A percentile compares a stretch with the other conserved stretches of the same genome.
These are phyloP conservation scores for Pelargonium australe DNA, from an alignment of 441 rosid species.

Conservation along the genomic window DNA sequence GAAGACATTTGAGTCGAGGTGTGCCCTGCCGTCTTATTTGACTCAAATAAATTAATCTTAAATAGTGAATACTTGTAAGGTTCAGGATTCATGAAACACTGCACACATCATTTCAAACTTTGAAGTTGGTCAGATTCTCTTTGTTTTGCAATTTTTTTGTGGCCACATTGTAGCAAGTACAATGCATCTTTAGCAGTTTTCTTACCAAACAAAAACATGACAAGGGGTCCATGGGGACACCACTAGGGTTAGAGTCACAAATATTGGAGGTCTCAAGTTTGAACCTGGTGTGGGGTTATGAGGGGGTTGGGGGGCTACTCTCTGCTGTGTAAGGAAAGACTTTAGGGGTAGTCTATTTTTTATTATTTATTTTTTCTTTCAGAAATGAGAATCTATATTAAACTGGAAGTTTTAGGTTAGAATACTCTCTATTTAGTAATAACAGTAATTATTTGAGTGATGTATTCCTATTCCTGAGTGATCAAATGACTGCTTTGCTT, in stretches of 20 bases:
- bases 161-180: conserved; percentile 13
- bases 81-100: conserved; percentile 4
- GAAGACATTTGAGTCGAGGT: conserved; percentile 5
- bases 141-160: conserved; percentile 11
- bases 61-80: conserved; percentile 1
- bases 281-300: not conserved
- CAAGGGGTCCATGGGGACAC: not conserved
- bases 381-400: conserved; percentile 1
- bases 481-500: conserved; percentile 6
- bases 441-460: not conserved
- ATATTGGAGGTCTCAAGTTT: conserved; percentile 7
- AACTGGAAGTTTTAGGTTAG: not conserved
- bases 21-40: conserved; percentile 1
- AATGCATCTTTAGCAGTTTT: conserved; percentile 15
- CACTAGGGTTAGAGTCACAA: not conserved
- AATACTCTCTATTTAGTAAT: not conserved
- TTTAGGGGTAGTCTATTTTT: not conserved
- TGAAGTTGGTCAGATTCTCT: conserved; percentile 3
- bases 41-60: conserved; percentile 7
- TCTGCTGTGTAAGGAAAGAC: not conserved
- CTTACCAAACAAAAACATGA: conserved; percentile 8
- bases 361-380: not conserved
- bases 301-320: conserved; percentile 5
- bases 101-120: not conserved
- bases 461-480: conserved; percentile 6